phyloP scores from a whole-genome alignment of 805 yeast species.

The Saccharomycopsis schoenii region DNA sequence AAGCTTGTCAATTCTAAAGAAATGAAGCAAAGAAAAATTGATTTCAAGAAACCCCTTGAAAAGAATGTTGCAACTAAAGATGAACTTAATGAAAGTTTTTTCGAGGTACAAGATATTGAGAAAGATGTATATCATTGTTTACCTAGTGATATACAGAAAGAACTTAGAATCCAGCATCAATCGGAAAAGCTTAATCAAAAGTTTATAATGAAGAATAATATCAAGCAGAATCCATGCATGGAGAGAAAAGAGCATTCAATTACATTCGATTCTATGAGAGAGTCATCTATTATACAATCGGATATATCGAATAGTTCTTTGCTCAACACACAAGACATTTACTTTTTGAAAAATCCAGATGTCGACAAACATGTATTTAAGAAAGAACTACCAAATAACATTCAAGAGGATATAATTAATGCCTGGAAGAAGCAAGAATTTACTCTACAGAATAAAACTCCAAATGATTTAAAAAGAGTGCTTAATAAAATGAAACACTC shows the following conservation, averaged over 20 bases:
- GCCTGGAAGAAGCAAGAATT: conserved; percentile 13
- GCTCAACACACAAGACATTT: conserved; percentile 12
- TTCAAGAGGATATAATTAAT: conserved; percentile 7
- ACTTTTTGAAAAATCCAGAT: conserved; percentile 10
- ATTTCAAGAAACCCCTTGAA: conserved; percentile 16
- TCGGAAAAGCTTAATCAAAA: conserved; percentile 3
- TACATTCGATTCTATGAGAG: neutral
- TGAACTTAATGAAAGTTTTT: conserved; percentile 14
- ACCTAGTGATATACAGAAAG: conserved; percentile 58
- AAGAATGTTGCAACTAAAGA: neutral
- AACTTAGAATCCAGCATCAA: conserved; percentile 43
- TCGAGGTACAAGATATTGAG: conserved; percentile 37
- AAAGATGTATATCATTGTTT: conserved; percentile 53
- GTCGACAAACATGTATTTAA: conserved; percentile 8
- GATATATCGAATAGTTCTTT: conserved; percentile 1
- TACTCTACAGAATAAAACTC: conserved; percentile 8
- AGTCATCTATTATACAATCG: neutral
- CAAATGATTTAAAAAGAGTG: conserved; percentile 1
- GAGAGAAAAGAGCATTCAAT: neutral
- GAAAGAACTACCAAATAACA: conserved; percentile 5
- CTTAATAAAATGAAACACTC: neutral
- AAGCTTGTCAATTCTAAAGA: conserved; percentile 36
- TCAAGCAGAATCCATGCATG: neutral
- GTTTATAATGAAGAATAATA: conserved; percentile 3
- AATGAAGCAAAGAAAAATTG: conserved; percentile 4